Evolutionary conservation across 1,139 yeast species (phyloP).

Genomic region (Zhuliangozyma blackwelliae): DNA sequence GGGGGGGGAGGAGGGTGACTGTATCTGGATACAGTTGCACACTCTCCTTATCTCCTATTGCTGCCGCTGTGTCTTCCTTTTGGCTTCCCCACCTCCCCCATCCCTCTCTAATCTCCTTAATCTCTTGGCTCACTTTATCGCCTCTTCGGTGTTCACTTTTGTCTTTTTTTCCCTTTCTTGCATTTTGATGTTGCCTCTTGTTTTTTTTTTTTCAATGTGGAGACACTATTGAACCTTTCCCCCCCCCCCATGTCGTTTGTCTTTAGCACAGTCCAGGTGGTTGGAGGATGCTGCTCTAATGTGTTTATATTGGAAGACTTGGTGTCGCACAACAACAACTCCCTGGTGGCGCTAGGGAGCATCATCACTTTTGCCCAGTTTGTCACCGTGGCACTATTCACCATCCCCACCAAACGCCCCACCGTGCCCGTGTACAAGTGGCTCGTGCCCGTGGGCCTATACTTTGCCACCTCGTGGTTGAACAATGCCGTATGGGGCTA

Average conservation of each 20-base stretch:
- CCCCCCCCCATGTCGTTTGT: too few relatives aligned
- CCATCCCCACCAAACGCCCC: constrained; percentile 9
- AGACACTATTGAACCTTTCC: too few relatives aligned
- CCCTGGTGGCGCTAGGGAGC: constrained; percentile 27
- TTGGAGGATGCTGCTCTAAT: constrained; percentile 74
- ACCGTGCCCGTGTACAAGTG: constrained; percentile 48
- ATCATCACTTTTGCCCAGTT: constrained; percentile 62
- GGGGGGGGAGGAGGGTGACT: too few relatives aligned
- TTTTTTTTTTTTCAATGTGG: too few relatives aligned
- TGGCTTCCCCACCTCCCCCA: background rate
- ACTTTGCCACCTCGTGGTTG: constrained; percentile 48
- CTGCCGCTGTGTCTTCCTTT: background rate
- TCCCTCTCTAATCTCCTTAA: too few relatives aligned
- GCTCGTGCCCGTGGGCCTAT: constrained; percentile 45
- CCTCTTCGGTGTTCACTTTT: too few relatives aligned
- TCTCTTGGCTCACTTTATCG: too few relatives aligned
- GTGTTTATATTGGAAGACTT: constrained; percentile 60
- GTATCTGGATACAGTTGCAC: too few relatives aligned
- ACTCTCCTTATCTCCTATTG: constrained; percentile 1
- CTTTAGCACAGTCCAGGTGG: constrained; percentile 31
- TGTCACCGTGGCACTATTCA: constrained; percentile 44
- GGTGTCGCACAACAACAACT: constrained; percentile 17
- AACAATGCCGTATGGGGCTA: constrained; percentile 59
- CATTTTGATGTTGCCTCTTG: too few relatives aligned
- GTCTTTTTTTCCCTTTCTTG: too few relatives aligned